Evolutionary conservation across 2,329 filamentous ascomycete genomes (phyloP), one percentile per base, ranked within the genome.

Genomic region (Lachnellula subtilissima): DNA sequence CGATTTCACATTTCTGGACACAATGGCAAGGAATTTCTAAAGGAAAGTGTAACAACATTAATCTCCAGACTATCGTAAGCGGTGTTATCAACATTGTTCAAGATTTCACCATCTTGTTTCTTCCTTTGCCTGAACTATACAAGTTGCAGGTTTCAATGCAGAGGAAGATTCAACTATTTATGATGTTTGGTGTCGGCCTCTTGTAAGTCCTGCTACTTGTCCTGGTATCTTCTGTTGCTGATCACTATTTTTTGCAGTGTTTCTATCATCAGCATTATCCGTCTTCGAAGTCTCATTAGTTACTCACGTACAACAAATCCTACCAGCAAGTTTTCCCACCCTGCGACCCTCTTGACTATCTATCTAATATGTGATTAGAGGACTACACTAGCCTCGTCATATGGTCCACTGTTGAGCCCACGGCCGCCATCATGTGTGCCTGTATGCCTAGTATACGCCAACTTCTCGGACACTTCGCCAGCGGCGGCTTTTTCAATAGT

Each of bases 1-100:
- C 81, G 0, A 68, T 84, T 25, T 68, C 66, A 12, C 76, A 74
- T 56, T 78, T 75, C 64, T 85, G 82, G 82, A 71, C 66, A 0
- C 70, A 70, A 23, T 84, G 80, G 79, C 74, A 79, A 46, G 73
- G 73, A 1, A 66, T 74, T 50, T 70, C 75, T 25, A 7, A 65
- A 0, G 81, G 81, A 0, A 67, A 57, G 1, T 85, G 82, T 57
- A 67, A 78, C 28, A 71, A 79, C 55, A 69, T 78, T 57, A 80
- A 79, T 54, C 68, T 71, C 2, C 71, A 82, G 6, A 74, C 70
- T 0, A 82, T 77, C 75, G 72, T 75, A 35, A 76, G 78, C 35
- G 80, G 80, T 0, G 73, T 65, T 22, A 73, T 81, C 54, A 79
- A 77, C 56, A 82, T 84, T 45, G 66, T 68, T 0, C 69, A 80